A percentile compares a stretch with the other conserved stretches of the same genome.
phyloP scores from a whole-genome alignment of 306 rosid genomes.

The Rosa persica region DNA sequence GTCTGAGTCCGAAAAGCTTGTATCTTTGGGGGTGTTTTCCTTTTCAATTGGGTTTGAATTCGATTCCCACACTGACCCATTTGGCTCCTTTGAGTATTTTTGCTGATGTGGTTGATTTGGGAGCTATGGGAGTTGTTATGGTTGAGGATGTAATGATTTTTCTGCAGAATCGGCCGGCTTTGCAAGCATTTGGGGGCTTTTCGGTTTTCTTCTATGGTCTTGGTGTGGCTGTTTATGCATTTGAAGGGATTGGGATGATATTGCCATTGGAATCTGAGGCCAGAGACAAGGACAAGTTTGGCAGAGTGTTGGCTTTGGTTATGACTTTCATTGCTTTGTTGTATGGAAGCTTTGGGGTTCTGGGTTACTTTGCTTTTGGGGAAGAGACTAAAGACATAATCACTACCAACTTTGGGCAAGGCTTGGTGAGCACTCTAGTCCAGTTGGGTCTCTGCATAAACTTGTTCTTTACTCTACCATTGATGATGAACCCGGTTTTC shows the following conservation, averaged over 20 bases:
- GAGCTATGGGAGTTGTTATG: constrained; percentile 63
- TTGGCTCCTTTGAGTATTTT: constrained; percentile 73
- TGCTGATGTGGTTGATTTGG: constrained; percentile 60
- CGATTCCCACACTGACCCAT: constrained; percentile 62
- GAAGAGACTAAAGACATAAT: constrained; percentile 68
- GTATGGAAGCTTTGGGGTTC: constrained; percentile 60
- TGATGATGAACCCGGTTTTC: constrained; percentile 85
- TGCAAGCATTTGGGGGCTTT: constrained; percentile 56
- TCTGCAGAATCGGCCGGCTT: constrained; percentile 34
- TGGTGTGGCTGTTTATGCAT: constrained; percentile 75
- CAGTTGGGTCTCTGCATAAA: constrained; percentile 64
- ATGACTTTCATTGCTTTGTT: constrained; percentile 56
- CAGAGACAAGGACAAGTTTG: constrained; percentile 58
- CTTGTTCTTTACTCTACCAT: constrained; percentile 60
- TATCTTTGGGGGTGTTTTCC: constrained; percentile 71
- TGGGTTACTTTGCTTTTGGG: constrained; percentile 80
- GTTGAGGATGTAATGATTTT: constrained; percentile 55
- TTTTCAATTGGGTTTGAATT: constrained; percentile 63
- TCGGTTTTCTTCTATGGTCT: constrained; percentile 61
- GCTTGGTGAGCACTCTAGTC: constrained; percentile 50
- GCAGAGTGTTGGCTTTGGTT: constrained; percentile 45
- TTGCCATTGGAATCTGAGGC: constrained; percentile 66
- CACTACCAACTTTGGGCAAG: constrained; percentile 64
- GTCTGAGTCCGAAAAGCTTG: constrained; percentile 42
- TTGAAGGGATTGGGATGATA: constrained; percentile 73